Base-by-base conservation (phyloP, 306 rosid genomes). In the Corylus avellana region DNA sequence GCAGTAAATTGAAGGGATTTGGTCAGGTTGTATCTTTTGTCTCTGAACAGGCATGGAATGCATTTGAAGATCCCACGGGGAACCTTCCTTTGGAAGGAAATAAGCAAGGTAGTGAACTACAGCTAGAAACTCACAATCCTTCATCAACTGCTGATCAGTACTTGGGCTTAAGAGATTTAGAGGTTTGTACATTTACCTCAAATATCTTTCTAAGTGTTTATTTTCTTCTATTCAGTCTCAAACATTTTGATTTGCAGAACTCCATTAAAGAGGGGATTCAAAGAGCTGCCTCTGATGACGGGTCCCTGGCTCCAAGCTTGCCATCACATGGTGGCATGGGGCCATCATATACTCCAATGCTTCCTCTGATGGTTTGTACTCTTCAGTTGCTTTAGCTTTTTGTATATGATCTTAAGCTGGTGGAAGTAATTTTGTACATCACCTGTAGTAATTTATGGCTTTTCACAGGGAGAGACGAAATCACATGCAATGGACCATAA, bases 1-100 rank as follows among this genome's bases (percentile, higher is more conserved):
- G 71, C 66, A 42, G 44, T 76, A 77, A 79, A 74, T 83, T 55
- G 73, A 64, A 74, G 32, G 81, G 78, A 77, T 44, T 75, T 46
- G 80, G 51, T 85, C 25, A 70, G 20, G 85, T 80, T 88, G 58
- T 83, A 46, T 78, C 61, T 83, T 39, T 83, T 77, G 61, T 72
- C 76, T 78, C 54, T 76, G 69, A 89, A 84, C 81, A 89, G 92
- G 71, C 88, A 51, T 91, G 98, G 98, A 90, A 86, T 90, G 97
- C 98, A 77, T 89, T 89, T 79, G 86, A 87, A 85, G 92, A 85
- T 84, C 77, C 95, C 73, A 32, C 54, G 62, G 77, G 82, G 29
- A 70, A 83, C 39, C 79, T 81, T 54, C 81, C 89, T 69, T 67
- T 75, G 14, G 87, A 85, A 78, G 83, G 71, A 49, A 37, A 72